phyloP scores from a whole-genome alignment of 1,139 yeast species.

The Sugiyamaella pinicola region DNA sequence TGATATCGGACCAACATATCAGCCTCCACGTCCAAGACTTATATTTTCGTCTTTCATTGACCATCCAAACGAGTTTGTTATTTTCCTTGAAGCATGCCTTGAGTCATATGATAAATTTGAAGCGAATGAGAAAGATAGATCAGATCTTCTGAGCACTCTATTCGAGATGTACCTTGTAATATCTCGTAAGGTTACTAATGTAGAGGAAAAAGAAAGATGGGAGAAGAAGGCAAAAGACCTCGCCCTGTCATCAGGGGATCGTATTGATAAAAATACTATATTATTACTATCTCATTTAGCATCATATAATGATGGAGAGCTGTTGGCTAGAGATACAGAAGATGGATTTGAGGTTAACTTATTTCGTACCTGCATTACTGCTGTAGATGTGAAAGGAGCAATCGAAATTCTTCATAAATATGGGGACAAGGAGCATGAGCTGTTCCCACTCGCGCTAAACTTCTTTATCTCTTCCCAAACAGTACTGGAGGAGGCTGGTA shows the following conservation, averaged over 20 bases:
- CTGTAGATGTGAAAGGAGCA: slow-evolving; percentile 61
- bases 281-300: slow-evolving; percentile 64
- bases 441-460: slow-evolving; percentile 66
- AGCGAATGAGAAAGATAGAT: slow-evolving; percentile 68
- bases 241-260: slow-evolving; percentile 47
- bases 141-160: slow-evolving; percentile 72
- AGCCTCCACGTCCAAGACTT: slow-evolving; percentile 88
- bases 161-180: slow-evolving; percentile 78
- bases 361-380: slow-evolving; percentile 63
- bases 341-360: slow-evolving; percentile 62
- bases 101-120: slow-evolving; percentile 77
- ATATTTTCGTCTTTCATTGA: slow-evolving; percentile 84
- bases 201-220: slow-evolving; percentile 55
- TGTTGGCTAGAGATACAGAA: slow-evolving; percentile 37
- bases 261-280: slow-evolving; percentile 61
- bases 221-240: slow-evolving; percentile 61
- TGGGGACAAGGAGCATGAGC: slow-evolving; percentile 63
- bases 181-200: slow-evolving; percentile 49
- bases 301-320: slow-evolving; percentile 32
- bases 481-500: slow-evolving; percentile 57
- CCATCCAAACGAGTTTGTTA: slow-evolving; percentile 85
- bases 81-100: slow-evolving; percentile 90
- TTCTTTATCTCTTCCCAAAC: slow-evolving; percentile 63
- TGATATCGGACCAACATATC: slow-evolving; percentile 61
- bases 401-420: slow-evolving; percentile 57